Percentiles rank a stretch among this genome's conserved stretches.
phyloP scores from a whole-genome alignment of 805 yeast species.

The Clavispora fructus region DNA sequence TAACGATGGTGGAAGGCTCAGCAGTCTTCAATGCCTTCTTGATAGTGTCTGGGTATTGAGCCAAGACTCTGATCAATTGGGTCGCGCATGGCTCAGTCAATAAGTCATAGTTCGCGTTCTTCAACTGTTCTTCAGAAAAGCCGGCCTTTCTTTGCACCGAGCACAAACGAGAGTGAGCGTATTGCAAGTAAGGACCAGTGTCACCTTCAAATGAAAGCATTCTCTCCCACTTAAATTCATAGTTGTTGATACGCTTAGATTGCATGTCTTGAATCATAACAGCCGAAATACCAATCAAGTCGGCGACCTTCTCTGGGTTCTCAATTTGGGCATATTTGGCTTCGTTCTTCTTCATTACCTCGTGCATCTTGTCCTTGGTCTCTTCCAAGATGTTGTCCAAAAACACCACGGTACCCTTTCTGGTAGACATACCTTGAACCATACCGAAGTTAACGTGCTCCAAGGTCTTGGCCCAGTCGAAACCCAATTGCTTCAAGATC shows the following conservation, averaged over 20 bases:
- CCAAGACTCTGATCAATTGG: slow-evolving; percentile 67
- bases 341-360: slow-evolving; percentile 90
- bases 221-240: slow-evolving; percentile 95
- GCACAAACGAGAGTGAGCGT: slow-evolving; percentile 95
- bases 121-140: slow-evolving; percentile 34
- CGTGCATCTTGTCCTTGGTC: slow-evolving; percentile 91
- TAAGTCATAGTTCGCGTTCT: slow-evolving; percentile 51
- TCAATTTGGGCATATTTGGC: slow-evolving; percentile 88
- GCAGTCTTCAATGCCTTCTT: slow-evolving; percentile 75
- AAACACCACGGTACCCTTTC: slow-evolving; percentile 98
- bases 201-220: slow-evolving; percentile 98
- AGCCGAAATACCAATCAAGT: slow-evolving; percentile 92
- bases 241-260: slow-evolving; percentile 92
- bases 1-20: slow-evolving; percentile 93
- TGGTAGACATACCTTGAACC: slow-evolving; percentile 98
- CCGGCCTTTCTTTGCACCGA: slow-evolving; percentile 86
- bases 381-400: slow-evolving; percentile 89
- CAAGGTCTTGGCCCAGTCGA: slow-evolving; percentile 76
- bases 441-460: slow-evolving; percentile 92
- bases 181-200: slow-evolving; percentile 97
- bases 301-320: slow-evolving; percentile 92
- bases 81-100: slow-evolving; percentile 69
- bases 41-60: slow-evolving; percentile 88
- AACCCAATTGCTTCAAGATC: slow-evolving; percentile 84
- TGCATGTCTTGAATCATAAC: slow-evolving; percentile 99